phyloP scores from a whole-genome alignment of 495 filamentous ascomycete species.

The Daldinia vernicosa region DNA sequence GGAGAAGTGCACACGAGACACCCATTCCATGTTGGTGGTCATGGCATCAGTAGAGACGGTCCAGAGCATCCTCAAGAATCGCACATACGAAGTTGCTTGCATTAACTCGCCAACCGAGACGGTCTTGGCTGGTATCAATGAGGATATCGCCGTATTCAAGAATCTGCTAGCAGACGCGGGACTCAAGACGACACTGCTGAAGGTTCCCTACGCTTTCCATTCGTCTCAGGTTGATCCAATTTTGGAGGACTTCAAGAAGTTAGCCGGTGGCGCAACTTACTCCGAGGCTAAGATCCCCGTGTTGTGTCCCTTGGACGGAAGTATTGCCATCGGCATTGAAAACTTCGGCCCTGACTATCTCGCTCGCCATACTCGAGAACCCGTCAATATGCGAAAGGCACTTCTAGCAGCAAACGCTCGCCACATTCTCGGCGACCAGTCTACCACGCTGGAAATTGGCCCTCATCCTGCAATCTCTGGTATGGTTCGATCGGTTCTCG shows the following conservation, averaged over 20 bases:
- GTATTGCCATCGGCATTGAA: not conserved
- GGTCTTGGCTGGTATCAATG: conserved; percentile 55
- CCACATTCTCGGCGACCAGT: conserved; percentile 61
- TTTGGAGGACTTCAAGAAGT: conserved; percentile 61
- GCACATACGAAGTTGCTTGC: conserved; percentile 53
- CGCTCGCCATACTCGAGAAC: conserved; percentile 10
- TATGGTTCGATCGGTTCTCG: not conserved
- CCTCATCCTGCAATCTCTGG: conserved; percentile 53
- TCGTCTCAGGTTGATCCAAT: conserved; percentile 72
- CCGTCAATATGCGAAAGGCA: conserved; percentile 5
- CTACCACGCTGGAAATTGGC: conserved; percentile 63
- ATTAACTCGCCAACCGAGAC: conserved; percentile 58
- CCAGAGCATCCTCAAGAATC: conserved; percentile 19
- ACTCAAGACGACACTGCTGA: conserved; percentile 63
- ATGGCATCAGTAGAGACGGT: conserved; percentile 34
- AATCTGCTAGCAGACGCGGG: conserved; percentile 58
- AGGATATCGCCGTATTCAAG: conserved; percentile 59
- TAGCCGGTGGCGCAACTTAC: conserved; percentile 56
- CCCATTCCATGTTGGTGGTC: conserved; percentile 66
- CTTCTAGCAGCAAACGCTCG: not conserved
- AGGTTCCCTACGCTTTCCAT: conserved; percentile 75
- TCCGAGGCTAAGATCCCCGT: conserved; percentile 49
- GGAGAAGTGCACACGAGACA: conserved; percentile 65
- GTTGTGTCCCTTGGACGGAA: conserved; percentile 46
- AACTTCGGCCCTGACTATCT: conserved; percentile 50